Evolutionary conservation across 2,329 filamentous ascomycete genomes (phyloP).

Genomic region (Xylariaceae sp.): DNA sequence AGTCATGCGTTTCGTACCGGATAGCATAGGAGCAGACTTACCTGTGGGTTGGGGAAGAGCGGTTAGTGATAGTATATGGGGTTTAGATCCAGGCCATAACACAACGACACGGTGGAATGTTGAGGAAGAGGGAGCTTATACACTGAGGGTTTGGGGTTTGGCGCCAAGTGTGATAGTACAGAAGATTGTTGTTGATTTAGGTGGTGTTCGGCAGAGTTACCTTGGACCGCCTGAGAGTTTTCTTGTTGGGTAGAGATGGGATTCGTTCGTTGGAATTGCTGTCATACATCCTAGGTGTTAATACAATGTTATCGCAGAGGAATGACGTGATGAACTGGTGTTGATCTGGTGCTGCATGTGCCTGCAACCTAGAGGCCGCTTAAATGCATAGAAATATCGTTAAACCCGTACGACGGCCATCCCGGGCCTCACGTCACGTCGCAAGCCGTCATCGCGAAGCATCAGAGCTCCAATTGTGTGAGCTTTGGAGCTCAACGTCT

Average conservation of each 20-base stretch:
- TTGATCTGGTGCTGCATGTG: too few relatives aligned
- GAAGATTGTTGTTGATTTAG: slow-evolving; percentile 55
- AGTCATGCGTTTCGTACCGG: slow-evolving; percentile 41
- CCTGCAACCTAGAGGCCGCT: too few relatives aligned
- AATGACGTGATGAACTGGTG: too few relatives aligned
- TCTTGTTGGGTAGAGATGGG: slow-evolving; percentile 37
- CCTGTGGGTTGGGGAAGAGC: slow-evolving; percentile 42
- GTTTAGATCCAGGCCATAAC: slow-evolving; percentile 38
- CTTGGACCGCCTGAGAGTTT: slow-evolving; percentile 58
- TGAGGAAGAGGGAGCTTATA: slow-evolving; percentile 43
- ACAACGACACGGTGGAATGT: slow-evolving; percentile 46
- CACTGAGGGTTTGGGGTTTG: slow-evolving; percentile 49
- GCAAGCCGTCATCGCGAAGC: too few relatives aligned
- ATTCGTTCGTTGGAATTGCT: too few relatives aligned
- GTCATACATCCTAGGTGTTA: too few relatives aligned
- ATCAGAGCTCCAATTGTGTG: too few relatives aligned
- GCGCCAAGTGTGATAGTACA: slow-evolving; percentile 53
- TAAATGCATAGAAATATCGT: too few relatives aligned
- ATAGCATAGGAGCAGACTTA: slow-evolving; percentile 40
- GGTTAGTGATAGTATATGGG: slow-evolving; percentile 48
- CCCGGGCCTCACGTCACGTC: too few relatives aligned
- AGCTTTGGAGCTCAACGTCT: neutral
- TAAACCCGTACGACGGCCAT: too few relatives aligned
- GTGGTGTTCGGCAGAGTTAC: slow-evolving; percentile 53
- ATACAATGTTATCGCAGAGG: too few relatives aligned